phyloP scores from a whole-genome alignment of 352 stramenopile genomes.

The Pythium folliculosum region DNA sequence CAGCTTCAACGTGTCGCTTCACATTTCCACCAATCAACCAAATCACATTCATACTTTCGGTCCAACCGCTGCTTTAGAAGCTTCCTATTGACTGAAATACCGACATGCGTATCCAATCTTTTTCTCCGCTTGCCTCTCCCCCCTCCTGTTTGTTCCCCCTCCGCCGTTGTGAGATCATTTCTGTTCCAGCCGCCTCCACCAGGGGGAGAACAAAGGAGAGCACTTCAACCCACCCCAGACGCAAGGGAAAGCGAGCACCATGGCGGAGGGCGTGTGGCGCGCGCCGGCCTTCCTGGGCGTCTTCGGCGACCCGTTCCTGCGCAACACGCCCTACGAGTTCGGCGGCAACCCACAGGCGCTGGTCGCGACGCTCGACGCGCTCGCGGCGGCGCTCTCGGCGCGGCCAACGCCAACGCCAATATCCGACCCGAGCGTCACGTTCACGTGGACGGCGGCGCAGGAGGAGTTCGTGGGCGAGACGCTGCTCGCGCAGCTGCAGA shows the following conservation, averaged over 20 bases:
- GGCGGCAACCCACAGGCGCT: constrained; percentile 72
- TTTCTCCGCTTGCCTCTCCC: not conserved
- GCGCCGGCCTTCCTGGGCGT: constrained; percentile 67
- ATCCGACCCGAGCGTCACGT: constrained; percentile 17
- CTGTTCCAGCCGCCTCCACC: not conserved
- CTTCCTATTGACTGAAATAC: constrained; percentile 9
- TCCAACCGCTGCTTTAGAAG: not conserved
- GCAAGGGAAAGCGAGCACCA: constrained; percentile 12
- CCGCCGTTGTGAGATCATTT: not conserved
- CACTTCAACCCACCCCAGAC: constrained; percentile 21
- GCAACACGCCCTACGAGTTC: constrained; percentile 74
- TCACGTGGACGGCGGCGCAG: constrained; percentile 53
- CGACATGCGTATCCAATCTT: constrained; percentile 12
- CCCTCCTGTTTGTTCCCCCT: not conserved
- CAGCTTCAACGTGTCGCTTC: constrained; percentile 11
- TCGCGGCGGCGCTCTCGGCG: constrained; percentile 38
- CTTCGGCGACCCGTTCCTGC: constrained; percentile 81
- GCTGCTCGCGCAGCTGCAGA: constrained; percentile 56
- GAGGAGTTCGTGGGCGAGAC: constrained; percentile 48
- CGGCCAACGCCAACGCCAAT: not conserved
- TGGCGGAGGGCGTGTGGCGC: constrained; percentile 56
- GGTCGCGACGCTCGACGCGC: constrained; percentile 43
- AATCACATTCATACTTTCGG: not conserved
- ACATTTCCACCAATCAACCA: constrained; percentile 10
- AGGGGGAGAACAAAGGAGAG: not conserved